Evolutionary conservation across 2,329 filamentous ascomycete genomes (phyloP), one percentile per base, ranked within the genome.

Genomic region (Stagonosporopsis rhizophila): DNA sequence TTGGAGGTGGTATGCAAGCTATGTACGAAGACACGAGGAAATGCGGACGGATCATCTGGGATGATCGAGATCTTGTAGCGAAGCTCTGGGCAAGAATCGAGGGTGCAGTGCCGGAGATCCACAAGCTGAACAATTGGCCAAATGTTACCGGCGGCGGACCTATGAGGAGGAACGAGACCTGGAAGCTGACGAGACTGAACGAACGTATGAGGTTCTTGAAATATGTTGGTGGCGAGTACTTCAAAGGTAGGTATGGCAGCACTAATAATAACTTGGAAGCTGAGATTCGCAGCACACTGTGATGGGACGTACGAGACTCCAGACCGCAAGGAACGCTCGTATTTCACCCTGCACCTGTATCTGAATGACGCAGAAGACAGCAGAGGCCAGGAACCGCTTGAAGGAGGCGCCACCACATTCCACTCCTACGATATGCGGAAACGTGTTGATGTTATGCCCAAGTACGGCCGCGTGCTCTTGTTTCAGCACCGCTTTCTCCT

Each of bases 11-110:
- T 3, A 78, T 72, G 53, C 87, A 94, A 74, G 74, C 80, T 2
- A 72, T 87, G 38, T 76, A 81, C 4, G 78, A 82, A 1, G 81
- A 85, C 8, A 85, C 85, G 44, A 82, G 91, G 15, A 87, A 90
- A 58, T 88, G 88, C 66, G 88, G 88, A n/a, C 83, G 91, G 3
- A 90, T 94, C 61, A 88, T 95, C 63, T 90, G 87, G 84, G 89
- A 95, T 68, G 76, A 83, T 14, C 78, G 81, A 44, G 83, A 84
- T 1, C 62, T 94, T 1, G 87, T 85, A 0, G 80, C 84, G 22
- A 83, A 85, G 20, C 66, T 95, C 0, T 88, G 89, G 82, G 79
- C 77, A 37, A 82, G 91, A 9, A 72, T 85, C 14, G 71, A 75
- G 54, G 76, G 75, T 5, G 75, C 77, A 20, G 64, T 86, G 11